Evolutionary conservation across 2,329 filamentous ascomycete species (phyloP).

Genomic region (Cercospora sesami): DNA sequence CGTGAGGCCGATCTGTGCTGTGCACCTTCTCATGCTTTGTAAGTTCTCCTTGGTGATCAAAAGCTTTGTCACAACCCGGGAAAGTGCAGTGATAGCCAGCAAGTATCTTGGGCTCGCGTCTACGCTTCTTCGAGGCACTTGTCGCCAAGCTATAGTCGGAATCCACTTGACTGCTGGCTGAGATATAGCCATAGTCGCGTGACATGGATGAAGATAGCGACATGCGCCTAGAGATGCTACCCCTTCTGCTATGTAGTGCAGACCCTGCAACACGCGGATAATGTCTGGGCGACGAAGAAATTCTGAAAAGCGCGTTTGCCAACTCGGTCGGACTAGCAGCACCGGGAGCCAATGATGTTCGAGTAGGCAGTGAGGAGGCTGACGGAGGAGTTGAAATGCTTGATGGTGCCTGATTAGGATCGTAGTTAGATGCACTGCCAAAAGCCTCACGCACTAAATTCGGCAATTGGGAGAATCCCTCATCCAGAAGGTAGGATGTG

Average conservation of each 20-base stretch:
- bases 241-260: conserved; percentile 12
- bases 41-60: conserved; percentile 19
- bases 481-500: conserved; percentile 11
- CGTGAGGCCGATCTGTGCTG: conserved; percentile 12
- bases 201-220: conserved; percentile 16
- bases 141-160: conserved; percentile 19
- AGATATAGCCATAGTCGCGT: conserved; percentile 18
- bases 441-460: conserved; percentile 12
- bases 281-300: conserved; percentile 12
- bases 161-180: conserved; percentile 20
- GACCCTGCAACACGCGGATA: conserved; percentile 14
- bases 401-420: conserved; percentile 11
- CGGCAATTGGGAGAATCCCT: conserved; percentile 15
- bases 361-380: neutral
- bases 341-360: conserved; percentile 3
- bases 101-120: conserved; percentile 16
- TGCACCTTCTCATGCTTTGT: conserved; percentile 19
- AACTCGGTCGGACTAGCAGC: conserved; percentile 14
- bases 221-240: conserved; percentile 11
- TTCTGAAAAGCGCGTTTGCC: conserved; percentile 11
- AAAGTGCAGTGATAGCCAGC: conserved; percentile 13
- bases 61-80: conserved; percentile 11
- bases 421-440: neutral
- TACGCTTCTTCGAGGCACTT: conserved; percentile 16
- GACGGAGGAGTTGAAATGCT: neutral